Evolutionary conservation across 495 filamentous ascomycete species (phyloP).

Genomic region (Schizothecium vesticola): DNA sequence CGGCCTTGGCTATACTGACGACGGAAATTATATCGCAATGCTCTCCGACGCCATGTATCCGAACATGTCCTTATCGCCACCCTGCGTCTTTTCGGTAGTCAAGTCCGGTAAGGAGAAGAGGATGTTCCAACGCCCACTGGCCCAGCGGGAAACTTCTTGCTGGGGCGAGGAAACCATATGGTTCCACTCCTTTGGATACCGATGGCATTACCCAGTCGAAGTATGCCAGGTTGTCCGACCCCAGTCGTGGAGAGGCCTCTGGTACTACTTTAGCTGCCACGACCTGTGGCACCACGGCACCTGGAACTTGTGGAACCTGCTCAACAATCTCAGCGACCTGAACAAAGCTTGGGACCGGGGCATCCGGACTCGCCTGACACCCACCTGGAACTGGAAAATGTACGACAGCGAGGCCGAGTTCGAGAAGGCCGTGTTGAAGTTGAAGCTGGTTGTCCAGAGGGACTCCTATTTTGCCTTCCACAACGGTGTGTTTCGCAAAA

Average conservation of each 20-base stretch:
- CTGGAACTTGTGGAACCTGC: constrained; percentile 39
- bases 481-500: background rate
- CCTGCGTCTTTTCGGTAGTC: background rate
- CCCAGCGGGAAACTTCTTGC: background rate
- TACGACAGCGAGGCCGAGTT: background rate
- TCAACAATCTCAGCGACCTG: constrained; percentile 27
- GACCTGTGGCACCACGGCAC: constrained; percentile 45
- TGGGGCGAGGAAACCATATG: background rate
- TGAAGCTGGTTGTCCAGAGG: background rate
- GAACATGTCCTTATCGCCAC: background rate
- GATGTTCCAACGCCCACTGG: background rate
- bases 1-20: background rate
- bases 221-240: constrained; percentile 26
- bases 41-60: background rate
- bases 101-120: background rate
- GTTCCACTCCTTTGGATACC: constrained; percentile 12
- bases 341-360: constrained; percentile 17
- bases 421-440: background rate
- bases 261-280: constrained; percentile 48
- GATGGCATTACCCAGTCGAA: constrained; percentile 25
- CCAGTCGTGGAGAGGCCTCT: constrained; percentile 31
- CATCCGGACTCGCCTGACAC: background rate
- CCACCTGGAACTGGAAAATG: constrained; percentile 19
- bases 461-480: background rate
- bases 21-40: background rate